Base-by-base conservation (phyloP, 345 rosid species). In the Brassica incana region DNA sequence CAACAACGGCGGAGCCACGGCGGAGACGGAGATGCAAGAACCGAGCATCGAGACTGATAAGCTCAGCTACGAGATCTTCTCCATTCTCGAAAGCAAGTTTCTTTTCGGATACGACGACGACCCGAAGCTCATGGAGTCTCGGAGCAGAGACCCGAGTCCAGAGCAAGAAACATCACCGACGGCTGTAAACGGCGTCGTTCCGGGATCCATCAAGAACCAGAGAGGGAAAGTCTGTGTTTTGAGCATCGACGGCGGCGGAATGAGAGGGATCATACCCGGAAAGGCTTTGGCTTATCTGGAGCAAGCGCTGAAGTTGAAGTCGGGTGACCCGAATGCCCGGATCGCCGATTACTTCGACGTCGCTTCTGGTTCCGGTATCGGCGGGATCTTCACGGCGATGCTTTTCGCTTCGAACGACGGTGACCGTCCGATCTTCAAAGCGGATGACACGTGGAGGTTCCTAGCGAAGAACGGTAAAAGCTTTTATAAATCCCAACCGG, bases 41-140 rank as follows among this genome's bases (percentile, higher is more conserved):
- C 99, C 97, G 48, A 95, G 97, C 85, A 87, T 95, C 71, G 99
- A 95, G 64, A 90, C 97, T 0, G 97, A 95, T 80, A 95, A 95
- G 81, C 90, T 95, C 74, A 95, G 99, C 81, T 95, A 95, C 81
- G 99, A 95, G 83, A 92, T 95, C 73, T 95, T 95, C 80, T 95
- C 99, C 2, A 91, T 95, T 60, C 91, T 95, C 36, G 99, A 95
- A 43, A 92, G 94, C 80, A 95, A 95, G 71, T 92, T 92, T 64
- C 89, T 95, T 35, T 95, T 91, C 70, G 99, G 97, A 40, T 95
- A 95, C 78, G 95, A 86, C 12, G 95, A 91, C 12, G 95, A 91
- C 77, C 89, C 87, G 40, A 91, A 92, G 87, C 95, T 90, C 32
- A 89, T 90, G 94, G 81, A 87, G 29, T 93, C 99, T 32, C 86